phyloP scores from a whole-genome alignment of 495 filamentous ascomycete genomes.

The Pyrenula massariospora region DNA sequence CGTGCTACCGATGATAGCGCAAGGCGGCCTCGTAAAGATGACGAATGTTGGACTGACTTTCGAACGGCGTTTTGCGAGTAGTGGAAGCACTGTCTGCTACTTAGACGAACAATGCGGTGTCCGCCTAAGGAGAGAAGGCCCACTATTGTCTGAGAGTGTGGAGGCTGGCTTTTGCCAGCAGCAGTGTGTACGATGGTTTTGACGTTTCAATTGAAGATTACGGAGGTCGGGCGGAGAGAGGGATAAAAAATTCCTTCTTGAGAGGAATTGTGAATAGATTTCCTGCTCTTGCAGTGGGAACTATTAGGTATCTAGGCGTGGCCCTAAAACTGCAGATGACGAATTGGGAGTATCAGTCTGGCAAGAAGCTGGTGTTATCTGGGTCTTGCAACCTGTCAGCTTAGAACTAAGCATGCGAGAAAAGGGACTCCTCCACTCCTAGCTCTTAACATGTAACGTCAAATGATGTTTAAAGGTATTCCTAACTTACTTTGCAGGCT shows the following conservation, averaged over 20 bases:
- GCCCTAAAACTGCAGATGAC: too few species aligned
- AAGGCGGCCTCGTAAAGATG: neutral
- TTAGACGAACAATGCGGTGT: constrained; percentile 85
- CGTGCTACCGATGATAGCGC: constrained; percentile 11
- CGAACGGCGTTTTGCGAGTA: neutral
- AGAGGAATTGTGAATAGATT: constrained; percentile 75
- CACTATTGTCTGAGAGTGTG: constrained; percentile 37
- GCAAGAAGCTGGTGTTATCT: constrained; percentile 62
- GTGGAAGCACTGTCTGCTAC: constrained; percentile 56
- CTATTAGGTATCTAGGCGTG: too few species aligned
- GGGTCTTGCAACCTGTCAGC: constrained; percentile 44
- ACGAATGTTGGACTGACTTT: neutral
- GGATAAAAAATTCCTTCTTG: constrained; percentile 67
- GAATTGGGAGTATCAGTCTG: constrained; percentile 6
- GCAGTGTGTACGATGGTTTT: constrained; percentile 32
- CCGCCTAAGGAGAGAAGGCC: constrained; percentile 92
- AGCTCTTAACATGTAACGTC: too few species aligned
- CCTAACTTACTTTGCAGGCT: constrained; percentile 77
- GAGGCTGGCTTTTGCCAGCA: constrained; percentile 25
- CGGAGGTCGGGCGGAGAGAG: constrained; percentile 74
- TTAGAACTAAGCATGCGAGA: neutral
- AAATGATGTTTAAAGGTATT: too few species aligned
- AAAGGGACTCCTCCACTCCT: too few species aligned
- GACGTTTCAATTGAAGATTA: constrained; percentile 53
- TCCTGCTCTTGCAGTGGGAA: too few species aligned